These are phyloP conservation scores for Forsythia suspensa DNA, from an alignment of 257 asterid species.

Conservation along the genomic window DNA sequence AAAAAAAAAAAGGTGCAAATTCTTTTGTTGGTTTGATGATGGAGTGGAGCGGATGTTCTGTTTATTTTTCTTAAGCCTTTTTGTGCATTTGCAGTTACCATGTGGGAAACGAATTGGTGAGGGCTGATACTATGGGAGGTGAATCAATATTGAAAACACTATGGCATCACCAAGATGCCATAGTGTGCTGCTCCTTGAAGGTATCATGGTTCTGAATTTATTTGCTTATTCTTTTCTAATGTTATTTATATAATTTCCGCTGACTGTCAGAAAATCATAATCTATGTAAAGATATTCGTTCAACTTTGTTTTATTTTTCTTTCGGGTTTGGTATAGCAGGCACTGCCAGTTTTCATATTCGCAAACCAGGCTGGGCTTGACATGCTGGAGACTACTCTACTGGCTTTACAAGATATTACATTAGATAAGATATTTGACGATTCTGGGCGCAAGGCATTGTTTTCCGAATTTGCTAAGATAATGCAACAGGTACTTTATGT, in stretches of 20 bases:
- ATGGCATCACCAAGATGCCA: slow-evolving; percentile 96
- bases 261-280: background rate
- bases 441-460: slow-evolving; percentile 67
- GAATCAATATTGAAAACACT: slow-evolving; percentile 75
- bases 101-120: slow-evolving; percentile 68
- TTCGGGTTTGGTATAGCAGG: slow-evolving; percentile 39
- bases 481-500: slow-evolving; percentile 76
- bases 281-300: background rate
- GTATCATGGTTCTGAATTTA: slow-evolving; percentile 31
- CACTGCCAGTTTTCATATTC: slow-evolving; percentile 78
- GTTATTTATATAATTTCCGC: background rate
- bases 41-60: background rate
- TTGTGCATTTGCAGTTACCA: slow-evolving; percentile 54
- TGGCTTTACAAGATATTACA: slow-evolving; percentile 84
- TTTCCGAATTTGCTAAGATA: slow-evolving; percentile 76
- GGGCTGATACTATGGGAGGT: slow-evolving; percentile 45
- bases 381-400: slow-evolving; percentile 93
- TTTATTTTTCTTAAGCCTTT: background rate
- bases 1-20: background rate
- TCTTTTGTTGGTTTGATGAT: background rate
- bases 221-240: background rate
- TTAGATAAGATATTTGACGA: slow-evolving; percentile 88
- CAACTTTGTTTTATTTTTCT: background rate
- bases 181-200: slow-evolving; percentile 94
- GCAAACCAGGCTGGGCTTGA: slow-evolving; percentile 95